These are phyloP conservation scores for Penicillium expansum DNA, from an alignment of 2,329 filamentous ascomycete species.

Conservation along the genomic window DNA sequence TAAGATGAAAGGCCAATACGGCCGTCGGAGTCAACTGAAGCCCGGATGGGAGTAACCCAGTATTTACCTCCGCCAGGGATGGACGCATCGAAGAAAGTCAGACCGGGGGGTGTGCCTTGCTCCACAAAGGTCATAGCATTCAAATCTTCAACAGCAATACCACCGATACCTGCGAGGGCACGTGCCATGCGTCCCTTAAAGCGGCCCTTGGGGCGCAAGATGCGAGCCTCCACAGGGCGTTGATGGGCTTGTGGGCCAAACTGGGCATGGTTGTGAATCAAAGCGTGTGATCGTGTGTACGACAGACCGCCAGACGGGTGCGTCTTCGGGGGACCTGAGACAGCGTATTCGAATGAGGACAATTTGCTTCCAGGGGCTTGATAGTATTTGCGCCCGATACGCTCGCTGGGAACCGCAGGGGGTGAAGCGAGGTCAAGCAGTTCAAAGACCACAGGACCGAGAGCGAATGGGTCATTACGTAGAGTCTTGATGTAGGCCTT, in stretches of 20 bases:
- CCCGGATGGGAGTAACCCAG: conserved; percentile 50
- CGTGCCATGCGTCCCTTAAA: conserved; percentile 33
- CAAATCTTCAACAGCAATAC: conserved; percentile 42
- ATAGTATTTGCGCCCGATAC: conserved; percentile 37
- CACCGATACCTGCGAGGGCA: conserved; percentile 42
- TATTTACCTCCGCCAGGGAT: conserved; percentile 53
- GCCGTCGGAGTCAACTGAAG: conserved; percentile 46
- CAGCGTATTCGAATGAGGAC: conserved; percentile 44
- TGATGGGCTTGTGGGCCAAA: conserved; percentile 57
- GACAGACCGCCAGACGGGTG: conserved; percentile 65
- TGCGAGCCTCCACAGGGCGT: conserved; percentile 56
- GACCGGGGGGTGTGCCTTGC: conserved; percentile 41
- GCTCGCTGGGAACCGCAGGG: conserved; percentile 37
- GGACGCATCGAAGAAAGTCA: conserved; percentile 44
- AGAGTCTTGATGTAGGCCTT: conserved; percentile 46
- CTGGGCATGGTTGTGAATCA: conserved; percentile 58
- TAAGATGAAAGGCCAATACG: conserved; percentile 41
- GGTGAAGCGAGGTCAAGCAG: conserved; percentile 57
- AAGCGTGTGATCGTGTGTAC: conserved; percentile 56
- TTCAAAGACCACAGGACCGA: conserved; percentile 53
- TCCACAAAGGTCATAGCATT: conserved; percentile 35
- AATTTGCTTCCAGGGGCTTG: conserved; percentile 35
- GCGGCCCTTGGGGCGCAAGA: conserved; percentile 50
- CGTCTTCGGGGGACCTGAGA: conserved; percentile 55
- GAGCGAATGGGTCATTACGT: conserved; percentile 42